Percentiles rank a stretch among this genome's conserved stretches.
Conservation (phyloP, 768 basidiomycete species). For the Pseudohyphozyma bogoriensis region DNA sequence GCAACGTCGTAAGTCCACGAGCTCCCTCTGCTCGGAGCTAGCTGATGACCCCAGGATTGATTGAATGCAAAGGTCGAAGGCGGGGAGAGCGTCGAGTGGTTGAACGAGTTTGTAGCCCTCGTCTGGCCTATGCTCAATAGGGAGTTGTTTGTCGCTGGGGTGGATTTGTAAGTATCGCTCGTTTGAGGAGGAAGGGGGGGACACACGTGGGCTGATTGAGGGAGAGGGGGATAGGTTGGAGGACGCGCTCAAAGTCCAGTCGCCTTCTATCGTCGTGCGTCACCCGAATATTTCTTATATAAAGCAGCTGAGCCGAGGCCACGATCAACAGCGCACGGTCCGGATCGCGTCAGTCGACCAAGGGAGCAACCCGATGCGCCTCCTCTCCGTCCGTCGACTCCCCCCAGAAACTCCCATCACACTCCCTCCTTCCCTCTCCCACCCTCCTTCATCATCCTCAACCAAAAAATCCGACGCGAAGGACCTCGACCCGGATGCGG, state of each 20-base stretch:
- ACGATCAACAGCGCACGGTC: not conserved
- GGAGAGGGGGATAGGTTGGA: not conserved
- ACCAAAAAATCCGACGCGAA: too few species aligned
- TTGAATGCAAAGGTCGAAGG: too few species aligned
- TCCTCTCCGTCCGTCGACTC: constrained; percentile 5
- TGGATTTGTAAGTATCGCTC: constrained; percentile 1
- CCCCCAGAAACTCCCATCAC: not conserved
- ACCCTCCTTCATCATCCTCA: too few species aligned
- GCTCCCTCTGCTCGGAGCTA: too few species aligned
- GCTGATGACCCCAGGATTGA: too few species aligned
- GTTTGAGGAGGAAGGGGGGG: too few species aligned
- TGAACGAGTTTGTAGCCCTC: not conserved
- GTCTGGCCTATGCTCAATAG: constrained; percentile 7
- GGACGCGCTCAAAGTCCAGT: constrained; percentile 2
- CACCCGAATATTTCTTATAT: not conserved
- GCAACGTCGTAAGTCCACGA: too few species aligned
- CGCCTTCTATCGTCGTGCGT: constrained; percentile 1
- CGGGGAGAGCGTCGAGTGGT: constrained; percentile 3
- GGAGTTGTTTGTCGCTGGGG: not conserved
- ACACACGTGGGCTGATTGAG: not conserved
- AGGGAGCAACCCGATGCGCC: not conserved
- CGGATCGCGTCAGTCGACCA: constrained; percentile 6
- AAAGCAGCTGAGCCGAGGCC: not conserved
- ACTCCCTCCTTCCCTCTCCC: too few species aligned
- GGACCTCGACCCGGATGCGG: not conserved